Percentiles rank a stretch among this genome's conserved stretches.
Conservation (phyloP, 169 alveolate genomes). For the Plasmodium coatneyi region DNA sequence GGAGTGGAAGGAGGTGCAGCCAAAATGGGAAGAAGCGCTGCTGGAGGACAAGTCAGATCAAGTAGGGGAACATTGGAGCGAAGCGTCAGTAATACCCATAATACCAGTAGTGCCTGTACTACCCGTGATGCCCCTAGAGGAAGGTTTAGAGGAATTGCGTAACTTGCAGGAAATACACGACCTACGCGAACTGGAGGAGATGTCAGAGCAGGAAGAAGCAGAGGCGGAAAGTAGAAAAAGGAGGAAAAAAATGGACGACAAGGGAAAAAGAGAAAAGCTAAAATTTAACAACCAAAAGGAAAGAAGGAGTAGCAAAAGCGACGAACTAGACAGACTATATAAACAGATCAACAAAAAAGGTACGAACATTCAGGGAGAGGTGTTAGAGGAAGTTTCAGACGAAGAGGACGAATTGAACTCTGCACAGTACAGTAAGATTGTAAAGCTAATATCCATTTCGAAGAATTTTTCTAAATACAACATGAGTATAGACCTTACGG, state of each 20-base stretch:
- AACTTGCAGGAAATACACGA: background rate
- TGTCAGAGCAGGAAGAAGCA: background rate
- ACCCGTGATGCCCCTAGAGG: background rate
- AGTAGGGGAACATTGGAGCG: background rate
- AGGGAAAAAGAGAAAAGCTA: background rate
- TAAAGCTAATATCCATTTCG: conserved; percentile 22
- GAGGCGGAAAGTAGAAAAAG: background rate
- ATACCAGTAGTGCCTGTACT: too few species aligned
- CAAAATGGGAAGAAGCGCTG: too few species aligned
- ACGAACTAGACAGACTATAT: conserved; percentile 11
- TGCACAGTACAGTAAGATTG: conserved; percentile 8
- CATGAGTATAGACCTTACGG: background rate
- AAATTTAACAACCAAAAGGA: background rate
- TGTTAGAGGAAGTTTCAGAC: background rate
- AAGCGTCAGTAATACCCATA: background rate
- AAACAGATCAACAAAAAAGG: background rate
- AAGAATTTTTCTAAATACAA: conserved; percentile 20
- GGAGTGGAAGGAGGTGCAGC: background rate
- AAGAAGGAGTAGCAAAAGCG: background rate
- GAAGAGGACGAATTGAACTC: background rate
- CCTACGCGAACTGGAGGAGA: background rate
- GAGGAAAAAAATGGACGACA: background rate
- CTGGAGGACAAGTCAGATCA: background rate
- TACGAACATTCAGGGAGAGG: background rate
- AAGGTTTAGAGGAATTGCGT: background rate